A percentile compares a stretch with the other conserved stretches of the same genome.
These are phyloP conservation scores for barrel medic (Medicago truncatula) DNA, from an alignment of 306 rosid species.

Conservation along the genomic window DNA sequence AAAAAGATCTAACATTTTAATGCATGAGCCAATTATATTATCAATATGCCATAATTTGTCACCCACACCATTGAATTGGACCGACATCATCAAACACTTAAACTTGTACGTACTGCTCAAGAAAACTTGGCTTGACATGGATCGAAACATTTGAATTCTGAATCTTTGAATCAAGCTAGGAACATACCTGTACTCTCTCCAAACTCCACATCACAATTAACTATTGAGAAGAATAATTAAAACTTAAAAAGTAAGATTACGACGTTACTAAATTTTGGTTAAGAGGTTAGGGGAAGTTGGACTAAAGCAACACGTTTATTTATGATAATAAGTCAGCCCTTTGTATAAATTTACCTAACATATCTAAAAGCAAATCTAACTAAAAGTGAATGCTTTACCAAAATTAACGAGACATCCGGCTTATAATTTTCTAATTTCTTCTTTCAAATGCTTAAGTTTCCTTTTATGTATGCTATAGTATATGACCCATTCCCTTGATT, in stretches of 20 bases:
- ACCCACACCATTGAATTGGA: slow-evolving; percentile 16
- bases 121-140: neutral
- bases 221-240: neutral
- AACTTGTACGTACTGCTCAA: neutral
- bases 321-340: neutral
- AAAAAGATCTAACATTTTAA: neutral
- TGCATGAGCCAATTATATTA: neutral
- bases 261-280: slow-evolving; percentile 24
- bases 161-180: neutral
- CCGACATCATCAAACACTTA: slow-evolving; percentile 7
- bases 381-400: slow-evolving; percentile 29
- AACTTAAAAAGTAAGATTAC: neutral
- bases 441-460: slow-evolving; percentile 1
- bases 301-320: slow-evolving; percentile 20
- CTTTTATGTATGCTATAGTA: neutral
- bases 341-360: slow-evolving; percentile 26
- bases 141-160: neutral
- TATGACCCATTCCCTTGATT: slow-evolving; percentile 37
- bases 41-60: slow-evolving; percentile 28
- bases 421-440: neutral
- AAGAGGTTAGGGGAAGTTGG: neutral
- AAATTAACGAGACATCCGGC: slow-evolving; percentile 29
- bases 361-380: slow-evolving; percentile 31
- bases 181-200: neutral
- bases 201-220: neutral